phyloP scores from a whole-genome alignment of 106 monocot species.

The Dendrobium nobile region DNA sequence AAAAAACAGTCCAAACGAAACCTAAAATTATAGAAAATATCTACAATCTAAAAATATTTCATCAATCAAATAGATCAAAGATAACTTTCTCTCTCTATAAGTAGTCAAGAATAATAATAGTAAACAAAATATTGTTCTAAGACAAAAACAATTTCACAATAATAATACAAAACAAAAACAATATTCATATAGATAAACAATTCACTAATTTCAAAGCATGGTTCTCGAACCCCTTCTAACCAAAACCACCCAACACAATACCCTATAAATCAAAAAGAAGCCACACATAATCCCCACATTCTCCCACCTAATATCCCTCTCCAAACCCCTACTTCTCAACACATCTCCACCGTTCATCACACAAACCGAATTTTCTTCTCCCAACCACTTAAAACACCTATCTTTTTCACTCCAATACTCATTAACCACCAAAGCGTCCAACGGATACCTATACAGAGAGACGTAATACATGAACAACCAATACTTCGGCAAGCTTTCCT shows the following conservation, averaged over 20 bases:
- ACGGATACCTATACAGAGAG: constrained; percentile 77
- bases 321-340: constrained; percentile 59
- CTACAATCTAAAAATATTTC: too few relatives aligned
- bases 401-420: constrained; percentile 66
- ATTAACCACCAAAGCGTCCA: constrained; percentile 69
- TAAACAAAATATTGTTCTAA: too few relatives aligned
- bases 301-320: constrained; percentile 60
- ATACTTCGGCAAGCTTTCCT: constrained; percentile 75
- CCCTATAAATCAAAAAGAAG: constrained; percentile 69
- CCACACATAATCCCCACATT: constrained; percentile 75
- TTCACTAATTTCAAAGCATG: constrained; percentile 12
- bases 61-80: too few relatives aligned
- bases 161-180: too few relatives aligned
- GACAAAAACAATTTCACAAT: too few relatives aligned
- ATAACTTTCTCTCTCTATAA: too few relatives aligned
- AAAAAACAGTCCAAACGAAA: too few relatives aligned
- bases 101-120: too few relatives aligned
- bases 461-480: constrained; percentile 94
- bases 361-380: constrained; percentile 15
- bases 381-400: constrained; percentile 59
- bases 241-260: constrained; percentile 74
- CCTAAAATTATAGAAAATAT: too few relatives aligned
- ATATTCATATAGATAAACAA: too few relatives aligned
- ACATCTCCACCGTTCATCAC: constrained; percentile 65
- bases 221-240: constrained; percentile 73